phyloP scores from a whole-genome alignment of 164 flowering plant species.

The Magnolia officinalis region DNA sequence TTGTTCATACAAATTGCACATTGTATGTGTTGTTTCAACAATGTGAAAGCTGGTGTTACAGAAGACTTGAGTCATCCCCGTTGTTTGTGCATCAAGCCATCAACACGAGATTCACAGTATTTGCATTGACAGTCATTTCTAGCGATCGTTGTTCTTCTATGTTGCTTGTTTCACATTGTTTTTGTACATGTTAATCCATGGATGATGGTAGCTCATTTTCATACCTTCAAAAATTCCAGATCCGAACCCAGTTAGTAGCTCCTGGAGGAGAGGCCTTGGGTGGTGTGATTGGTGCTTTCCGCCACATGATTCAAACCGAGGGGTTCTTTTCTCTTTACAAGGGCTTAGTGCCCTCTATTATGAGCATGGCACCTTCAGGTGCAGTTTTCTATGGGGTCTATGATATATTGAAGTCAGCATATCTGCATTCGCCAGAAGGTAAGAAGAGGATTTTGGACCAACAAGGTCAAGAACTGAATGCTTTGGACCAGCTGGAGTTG shows the following conservation, averaged over 20 bases:
- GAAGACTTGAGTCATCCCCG: too few species aligned
- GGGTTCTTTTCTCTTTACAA: constrained; percentile 90
- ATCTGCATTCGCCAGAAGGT: constrained; percentile 89
- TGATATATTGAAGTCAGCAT: constrained; percentile 79
- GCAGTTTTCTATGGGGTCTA: constrained; percentile 97
- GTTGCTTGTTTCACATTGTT: neutral
- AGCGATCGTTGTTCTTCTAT: neutral
- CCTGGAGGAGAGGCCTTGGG: constrained; percentile 92
- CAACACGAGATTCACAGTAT: neutral
- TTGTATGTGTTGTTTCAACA: too few species aligned
- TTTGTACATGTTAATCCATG: neutral
- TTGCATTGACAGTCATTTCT: neutral
- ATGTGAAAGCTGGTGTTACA: too few species aligned
- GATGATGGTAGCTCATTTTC: neutral
- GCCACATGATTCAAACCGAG: constrained; percentile 72
- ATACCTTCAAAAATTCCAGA: constrained; percentile 35
- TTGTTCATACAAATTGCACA: too few species aligned
- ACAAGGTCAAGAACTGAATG: constrained; percentile 61
- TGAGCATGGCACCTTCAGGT: constrained; percentile 93
- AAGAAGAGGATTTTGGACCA: constrained; percentile 58
- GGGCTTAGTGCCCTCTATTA: constrained; percentile 79
- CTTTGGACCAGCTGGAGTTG: constrained; percentile 81
- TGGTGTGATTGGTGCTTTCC: constrained; percentile 77
- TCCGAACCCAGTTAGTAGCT: constrained; percentile 87
- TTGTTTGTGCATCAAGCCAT: too few species aligned